Evolutionary conservation across 2,329 filamentous ascomycete genomes (phyloP).

Genomic region (Rhexocercosporidium sp.): DNA sequence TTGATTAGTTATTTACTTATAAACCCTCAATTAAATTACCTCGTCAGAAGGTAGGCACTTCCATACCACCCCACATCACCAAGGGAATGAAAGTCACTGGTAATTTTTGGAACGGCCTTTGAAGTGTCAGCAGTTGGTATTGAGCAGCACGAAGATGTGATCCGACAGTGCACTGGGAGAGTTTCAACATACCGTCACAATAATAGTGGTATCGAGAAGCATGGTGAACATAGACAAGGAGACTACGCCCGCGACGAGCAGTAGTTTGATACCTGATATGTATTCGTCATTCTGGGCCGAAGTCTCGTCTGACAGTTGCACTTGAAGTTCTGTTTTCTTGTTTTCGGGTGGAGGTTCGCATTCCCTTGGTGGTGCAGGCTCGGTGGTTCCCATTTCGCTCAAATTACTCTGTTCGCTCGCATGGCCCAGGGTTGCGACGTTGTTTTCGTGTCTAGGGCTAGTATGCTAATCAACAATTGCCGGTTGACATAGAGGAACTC

Average conservation of each 20-base stretch:
- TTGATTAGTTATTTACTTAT: not conserved
- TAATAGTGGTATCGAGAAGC: constrained; percentile 58
- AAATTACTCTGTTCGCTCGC: not conserved
- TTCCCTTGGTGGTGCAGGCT: not conserved
- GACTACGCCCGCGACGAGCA: constrained; percentile 43
- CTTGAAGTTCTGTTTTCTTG: constrained; percentile 10
- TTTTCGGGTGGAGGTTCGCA: not conserved
- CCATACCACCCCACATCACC: constrained; percentile 62
- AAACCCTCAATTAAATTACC: too few relatives aligned
- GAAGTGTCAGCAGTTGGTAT: constrained; percentile 1
- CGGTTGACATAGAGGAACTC: not conserved
- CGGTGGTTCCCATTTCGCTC: not conserved
- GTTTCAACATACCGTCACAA: constrained; percentile 50
- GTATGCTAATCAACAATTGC: not conserved
- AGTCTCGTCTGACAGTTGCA: not conserved
- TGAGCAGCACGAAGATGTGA: too few relatives aligned
- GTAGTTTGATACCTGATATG: constrained; percentile 31
- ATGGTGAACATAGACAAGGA: constrained; percentile 53
- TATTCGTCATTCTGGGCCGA: constrained; percentile 27
- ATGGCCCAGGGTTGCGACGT: too few relatives aligned
- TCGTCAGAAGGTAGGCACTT: constrained; percentile 53
- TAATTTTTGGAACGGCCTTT: constrained; percentile 54
- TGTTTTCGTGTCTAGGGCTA: not conserved
- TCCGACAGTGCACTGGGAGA: too few relatives aligned
- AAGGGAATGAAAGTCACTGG: constrained; percentile 55